Evolutionary conservation across 2,329 filamentous ascomycete species (phyloP).

Genomic region (Elsinoe arachidis): DNA sequence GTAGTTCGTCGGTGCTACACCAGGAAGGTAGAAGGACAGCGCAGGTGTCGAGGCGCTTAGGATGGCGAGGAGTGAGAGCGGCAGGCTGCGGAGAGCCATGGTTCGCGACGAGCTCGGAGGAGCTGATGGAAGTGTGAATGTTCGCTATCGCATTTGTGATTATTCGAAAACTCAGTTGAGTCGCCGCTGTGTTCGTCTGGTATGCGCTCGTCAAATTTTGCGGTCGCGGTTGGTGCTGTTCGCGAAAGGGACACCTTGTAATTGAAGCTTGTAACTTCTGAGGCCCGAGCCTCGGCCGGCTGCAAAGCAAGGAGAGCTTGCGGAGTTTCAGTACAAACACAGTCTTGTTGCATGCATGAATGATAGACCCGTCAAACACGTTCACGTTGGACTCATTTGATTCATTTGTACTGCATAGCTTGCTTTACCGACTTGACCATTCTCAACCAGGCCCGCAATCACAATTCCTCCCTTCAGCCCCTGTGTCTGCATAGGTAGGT

Average conservation of each 20-base stretch:
- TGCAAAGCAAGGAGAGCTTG: not conserved
- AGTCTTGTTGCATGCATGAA: too few relatives aligned
- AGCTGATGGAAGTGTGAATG: not conserved
- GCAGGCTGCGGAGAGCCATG: constrained; percentile 20
- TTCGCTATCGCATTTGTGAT: constrained; percentile 1
- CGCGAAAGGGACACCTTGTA: not conserved
- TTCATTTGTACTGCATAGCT: too few relatives aligned
- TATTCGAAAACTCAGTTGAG: not conserved
- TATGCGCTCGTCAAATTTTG: too few relatives aligned
- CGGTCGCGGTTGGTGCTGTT: not conserved
- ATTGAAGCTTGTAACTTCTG: not conserved
- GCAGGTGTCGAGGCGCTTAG: constrained; percentile 28
- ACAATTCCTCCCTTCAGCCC: too few relatives aligned
- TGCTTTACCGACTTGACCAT: too few relatives aligned
- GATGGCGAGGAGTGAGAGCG: constrained; percentile 19
- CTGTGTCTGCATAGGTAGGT: too few relatives aligned
- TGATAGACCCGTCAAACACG: too few relatives aligned
- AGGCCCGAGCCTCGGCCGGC: not conserved
- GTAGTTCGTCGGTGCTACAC: constrained; percentile 91
- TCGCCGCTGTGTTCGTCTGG: not conserved
- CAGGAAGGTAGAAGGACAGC: constrained; percentile 86
- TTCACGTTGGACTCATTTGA: too few relatives aligned
- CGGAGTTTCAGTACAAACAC: not conserved
- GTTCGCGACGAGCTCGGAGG: constrained; percentile 13
- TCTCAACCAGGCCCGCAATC: too few relatives aligned